Evolutionary conservation across 2,329 filamentous ascomycete genomes (phyloP).

Genomic region (Dactylellina cionopaga): DNA sequence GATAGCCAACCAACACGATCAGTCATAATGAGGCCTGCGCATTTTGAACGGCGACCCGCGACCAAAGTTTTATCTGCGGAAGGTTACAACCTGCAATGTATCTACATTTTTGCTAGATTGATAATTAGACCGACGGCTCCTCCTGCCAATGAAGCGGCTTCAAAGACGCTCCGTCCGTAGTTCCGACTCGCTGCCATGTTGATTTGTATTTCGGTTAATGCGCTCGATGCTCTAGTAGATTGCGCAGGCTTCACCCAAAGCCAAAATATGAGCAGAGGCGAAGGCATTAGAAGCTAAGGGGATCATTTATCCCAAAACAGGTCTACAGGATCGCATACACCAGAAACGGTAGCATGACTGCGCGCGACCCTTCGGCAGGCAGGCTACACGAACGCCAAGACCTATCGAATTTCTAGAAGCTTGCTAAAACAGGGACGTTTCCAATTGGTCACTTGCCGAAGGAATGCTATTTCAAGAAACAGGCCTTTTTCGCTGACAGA

Average conservation of each 20-base stretch:
- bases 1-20: too few species aligned
- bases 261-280: constrained; percentile 28
- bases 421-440: constrained; percentile 10
- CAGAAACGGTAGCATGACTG: constrained; percentile 27
- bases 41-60: not conserved
- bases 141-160: not conserved
- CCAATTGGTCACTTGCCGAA: constrained; percentile 40
- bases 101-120: constrained; percentile 2
- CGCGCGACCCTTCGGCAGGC: constrained; percentile 13
- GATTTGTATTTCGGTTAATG: constrained; percentile 33
- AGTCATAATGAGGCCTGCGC: not conserved
- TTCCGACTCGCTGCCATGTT: constrained; percentile 42
- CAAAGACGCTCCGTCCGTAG: constrained; percentile 31
- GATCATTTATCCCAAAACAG: constrained; percentile 50
- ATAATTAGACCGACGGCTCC: not conserved
- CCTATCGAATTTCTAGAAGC: constrained; percentile 41
- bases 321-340: constrained; percentile 48
- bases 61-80: constrained; percentile 1
- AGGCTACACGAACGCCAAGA: constrained; percentile 20
- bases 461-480: constrained; percentile 48
- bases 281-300: constrained; percentile 4
- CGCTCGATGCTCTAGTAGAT: not conserved
- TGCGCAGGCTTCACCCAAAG: constrained; percentile 37
- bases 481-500: constrained; percentile 18
- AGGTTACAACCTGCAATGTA: constrained; percentile 4